These are phyloP conservation scores for Aspergillus calidoustus DNA, from an alignment of 2,329 filamentous ascomycete genomes.

Conservation along the genomic window DNA sequence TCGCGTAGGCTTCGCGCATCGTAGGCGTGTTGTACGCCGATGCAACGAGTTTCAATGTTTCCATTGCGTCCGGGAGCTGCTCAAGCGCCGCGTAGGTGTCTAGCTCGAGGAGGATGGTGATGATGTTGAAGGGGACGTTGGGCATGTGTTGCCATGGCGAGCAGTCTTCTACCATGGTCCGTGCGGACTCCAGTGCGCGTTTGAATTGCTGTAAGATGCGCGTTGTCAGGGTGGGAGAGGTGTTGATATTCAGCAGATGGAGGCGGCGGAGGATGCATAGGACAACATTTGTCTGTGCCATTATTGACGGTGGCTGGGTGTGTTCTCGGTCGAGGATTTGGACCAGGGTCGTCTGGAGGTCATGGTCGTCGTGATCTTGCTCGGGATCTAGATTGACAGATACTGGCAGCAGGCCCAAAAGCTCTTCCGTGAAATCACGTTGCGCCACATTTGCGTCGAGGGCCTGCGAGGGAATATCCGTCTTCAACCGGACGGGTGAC, in stretches of 20 bases:
- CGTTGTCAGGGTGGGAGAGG: constrained; percentile 47
- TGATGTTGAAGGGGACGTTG: constrained; percentile 63
- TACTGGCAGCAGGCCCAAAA: constrained; percentile 57
- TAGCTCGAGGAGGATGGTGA: constrained; percentile 59
- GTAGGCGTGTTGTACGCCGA: constrained; percentile 50
- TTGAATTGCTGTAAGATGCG: constrained; percentile 51
- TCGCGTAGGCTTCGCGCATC: constrained; percentile 57
- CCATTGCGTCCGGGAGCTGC: constrained; percentile 56
- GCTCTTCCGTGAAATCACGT: constrained; percentile 55
- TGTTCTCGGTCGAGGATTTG: constrained; percentile 46
- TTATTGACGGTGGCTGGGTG: constrained; percentile 49
- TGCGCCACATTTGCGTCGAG: constrained; percentile 38
- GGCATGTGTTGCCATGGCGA: constrained; percentile 63
- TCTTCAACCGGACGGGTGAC: constrained; percentile 52
- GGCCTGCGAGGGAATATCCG: constrained; percentile 38
- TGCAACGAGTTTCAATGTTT: constrained; percentile 47
- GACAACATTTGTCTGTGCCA: constrained; percentile 58
- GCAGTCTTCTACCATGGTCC: constrained; percentile 47
- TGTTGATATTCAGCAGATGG: constrained; percentile 52
- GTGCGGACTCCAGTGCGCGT: constrained; percentile 52
- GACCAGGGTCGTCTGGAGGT: constrained; percentile 49
- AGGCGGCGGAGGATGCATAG: constrained; percentile 60
- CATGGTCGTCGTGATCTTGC: constrained; percentile 42
- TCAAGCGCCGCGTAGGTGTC: constrained; percentile 55
- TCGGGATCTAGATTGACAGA: constrained; percentile 58